Evolutionary conservation across 805 yeast genomes (phyloP).

Genomic region (Lipomyces yamadae): DNA sequence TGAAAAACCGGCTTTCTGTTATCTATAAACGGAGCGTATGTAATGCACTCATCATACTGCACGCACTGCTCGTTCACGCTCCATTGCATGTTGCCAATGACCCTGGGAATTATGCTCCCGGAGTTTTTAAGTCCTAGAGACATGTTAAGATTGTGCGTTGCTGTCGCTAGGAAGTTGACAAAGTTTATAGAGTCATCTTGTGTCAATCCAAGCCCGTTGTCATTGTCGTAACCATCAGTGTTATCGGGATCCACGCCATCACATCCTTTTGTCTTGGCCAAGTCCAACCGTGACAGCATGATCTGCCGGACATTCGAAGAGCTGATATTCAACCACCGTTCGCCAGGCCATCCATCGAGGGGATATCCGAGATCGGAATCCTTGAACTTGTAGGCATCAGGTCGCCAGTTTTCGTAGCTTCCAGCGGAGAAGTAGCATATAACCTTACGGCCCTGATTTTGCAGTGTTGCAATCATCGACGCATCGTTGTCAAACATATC

Average conservation of each 20-base stretch:
- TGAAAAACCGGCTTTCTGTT: no score
- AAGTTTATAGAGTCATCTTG: conserved; percentile 40
- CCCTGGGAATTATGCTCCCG: conserved; percentile 39
- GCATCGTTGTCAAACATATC: conserved; percentile 41
- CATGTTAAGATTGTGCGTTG: conserved; percentile 38
- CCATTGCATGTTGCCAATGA: conserved; percentile 40
- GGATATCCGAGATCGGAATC: conserved; percentile 40
- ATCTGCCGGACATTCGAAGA: conserved; percentile 40
- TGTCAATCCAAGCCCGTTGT: conserved; percentile 43
- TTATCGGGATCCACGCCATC: conserved; percentile 47
- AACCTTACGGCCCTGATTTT: conserved; percentile 39
- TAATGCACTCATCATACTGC: conserved; percentile 41
- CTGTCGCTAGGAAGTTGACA: conserved; percentile 40
- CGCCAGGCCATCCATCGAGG: conserved; percentile 45
- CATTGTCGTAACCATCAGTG: conserved; percentile 44
- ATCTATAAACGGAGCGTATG: no score
- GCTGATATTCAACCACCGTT: conserved; percentile 42
- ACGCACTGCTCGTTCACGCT: conserved; percentile 45
- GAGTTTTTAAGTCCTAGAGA: conserved; percentile 44
- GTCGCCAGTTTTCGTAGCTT: conserved; percentile 45
- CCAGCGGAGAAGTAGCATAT: conserved; percentile 47
- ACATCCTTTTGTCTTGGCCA: conserved; percentile 41
- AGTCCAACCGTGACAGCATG: conserved; percentile 39
- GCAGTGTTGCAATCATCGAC: conserved; percentile 36
- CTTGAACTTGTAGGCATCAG: conserved; percentile 39